A percentile compares a stretch with the other conserved stretches of the same genome.
Evolutionary conservation across 2,329 filamentous ascomycete genomes (phyloP).

Genomic region (Fusarium oxysporum): DNA sequence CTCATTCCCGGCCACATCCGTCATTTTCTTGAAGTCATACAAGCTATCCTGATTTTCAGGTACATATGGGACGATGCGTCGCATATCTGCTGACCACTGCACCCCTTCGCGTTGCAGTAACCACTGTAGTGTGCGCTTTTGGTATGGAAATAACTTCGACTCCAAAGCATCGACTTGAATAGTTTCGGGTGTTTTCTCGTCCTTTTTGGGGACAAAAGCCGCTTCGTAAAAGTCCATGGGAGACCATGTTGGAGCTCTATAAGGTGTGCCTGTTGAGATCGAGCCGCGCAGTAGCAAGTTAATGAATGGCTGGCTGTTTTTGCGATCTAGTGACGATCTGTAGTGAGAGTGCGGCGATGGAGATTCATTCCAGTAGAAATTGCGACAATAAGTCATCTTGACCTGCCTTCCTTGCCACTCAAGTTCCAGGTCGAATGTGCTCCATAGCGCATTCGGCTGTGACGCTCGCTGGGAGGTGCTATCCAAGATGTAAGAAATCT

Average conservation of each 20-base stretch:
- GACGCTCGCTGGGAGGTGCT: constrained; percentile 22
- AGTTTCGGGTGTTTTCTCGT: constrained; percentile 52
- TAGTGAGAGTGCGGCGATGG: constrained; percentile 47
- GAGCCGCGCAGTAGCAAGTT: constrained; percentile 49
- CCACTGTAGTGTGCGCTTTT: constrained; percentile 77
- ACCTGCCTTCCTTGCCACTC: constrained; percentile 43
- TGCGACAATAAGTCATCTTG: constrained; percentile 48
- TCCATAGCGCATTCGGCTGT: constrained; percentile 52
- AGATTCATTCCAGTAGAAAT: constrained; percentile 59
- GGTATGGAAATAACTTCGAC: constrained; percentile 75
- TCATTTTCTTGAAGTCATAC: constrained; percentile 49
- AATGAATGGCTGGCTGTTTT: constrained; percentile 52
- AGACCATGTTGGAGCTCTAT: constrained; percentile 49
- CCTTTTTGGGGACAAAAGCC: constrained; percentile 69
- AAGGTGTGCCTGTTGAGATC: neutral
- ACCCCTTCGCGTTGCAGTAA: constrained; percentile 74
- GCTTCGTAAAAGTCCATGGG: constrained; percentile 76
- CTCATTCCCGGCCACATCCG: constrained; percentile 49
- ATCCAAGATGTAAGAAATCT: neutral
- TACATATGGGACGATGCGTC: constrained; percentile 33
- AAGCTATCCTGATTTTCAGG: constrained; percentile 10
- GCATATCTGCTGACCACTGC: constrained; percentile 52
- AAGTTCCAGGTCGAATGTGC: constrained; percentile 47
- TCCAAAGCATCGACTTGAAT: constrained; percentile 59
- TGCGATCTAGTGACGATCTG: constrained; percentile 47